These are phyloP conservation scores for Aureobasidium mangrovei DNA, from an alignment of 2,329 filamentous ascomycete species.

Conservation along the genomic window DNA sequence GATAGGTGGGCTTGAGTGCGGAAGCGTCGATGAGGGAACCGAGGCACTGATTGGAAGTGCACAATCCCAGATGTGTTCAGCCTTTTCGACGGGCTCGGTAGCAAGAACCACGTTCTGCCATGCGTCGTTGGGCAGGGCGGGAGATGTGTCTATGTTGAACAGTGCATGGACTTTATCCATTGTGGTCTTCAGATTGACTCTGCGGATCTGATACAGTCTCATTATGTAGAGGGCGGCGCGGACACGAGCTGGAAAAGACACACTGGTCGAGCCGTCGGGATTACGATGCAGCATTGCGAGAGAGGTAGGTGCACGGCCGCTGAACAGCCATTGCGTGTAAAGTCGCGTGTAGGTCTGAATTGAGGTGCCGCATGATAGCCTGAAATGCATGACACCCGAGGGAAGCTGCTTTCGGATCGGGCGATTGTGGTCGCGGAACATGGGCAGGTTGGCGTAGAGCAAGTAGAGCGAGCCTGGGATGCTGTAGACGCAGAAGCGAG, in stretches of 20 bases:
- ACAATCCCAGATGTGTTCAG: background rate
- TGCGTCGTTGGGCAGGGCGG: background rate
- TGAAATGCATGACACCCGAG: background rate
- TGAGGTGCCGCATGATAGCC: background rate
- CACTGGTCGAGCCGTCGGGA: slow-evolving; percentile 2
- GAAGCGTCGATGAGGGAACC: background rate
- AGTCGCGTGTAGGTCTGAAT: background rate
- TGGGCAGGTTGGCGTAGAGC: background rate
- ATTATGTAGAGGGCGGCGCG: background rate
- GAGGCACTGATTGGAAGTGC: background rate
- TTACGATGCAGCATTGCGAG: background rate
- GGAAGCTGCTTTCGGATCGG: background rate
- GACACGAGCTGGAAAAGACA: background rate
- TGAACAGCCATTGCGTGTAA: slow-evolving; percentile 6
- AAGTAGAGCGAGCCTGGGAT: slow-evolving; percentile 5
- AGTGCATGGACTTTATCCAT: background rate
- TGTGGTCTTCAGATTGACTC: background rate
- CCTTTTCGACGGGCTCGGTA: background rate
- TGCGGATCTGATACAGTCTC: background rate
- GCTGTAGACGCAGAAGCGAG: background rate
- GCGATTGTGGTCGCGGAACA: background rate
- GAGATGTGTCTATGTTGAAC: too few species aligned
- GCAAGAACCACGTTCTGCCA: background rate
- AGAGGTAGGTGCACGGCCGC: background rate
- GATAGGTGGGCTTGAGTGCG: background rate